A percentile compares a stretch with the other conserved stretches of the same genome.
Conservation (phyloP, 2,329 filamentous ascomycete genomes). For the Penicillium sp. region DNA sequence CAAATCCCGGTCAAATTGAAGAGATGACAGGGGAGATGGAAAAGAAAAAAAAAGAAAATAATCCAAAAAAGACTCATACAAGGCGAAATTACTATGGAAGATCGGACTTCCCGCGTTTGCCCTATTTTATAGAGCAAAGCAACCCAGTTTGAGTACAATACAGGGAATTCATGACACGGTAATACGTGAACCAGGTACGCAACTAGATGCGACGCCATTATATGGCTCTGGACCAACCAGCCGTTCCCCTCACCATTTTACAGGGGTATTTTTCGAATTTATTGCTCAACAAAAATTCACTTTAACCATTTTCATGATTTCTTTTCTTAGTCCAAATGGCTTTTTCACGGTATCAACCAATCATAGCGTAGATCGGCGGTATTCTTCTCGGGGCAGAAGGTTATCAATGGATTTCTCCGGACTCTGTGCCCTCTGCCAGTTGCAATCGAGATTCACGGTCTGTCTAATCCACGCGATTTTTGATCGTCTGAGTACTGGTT, state of each 20-base stretch:
- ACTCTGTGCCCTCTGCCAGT: slow-evolving; percentile 22
- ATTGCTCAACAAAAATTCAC: slow-evolving; percentile 2
- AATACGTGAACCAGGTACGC: slow-evolving; percentile 19
- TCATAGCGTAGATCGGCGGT: slow-evolving; percentile 13
- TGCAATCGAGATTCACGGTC: slow-evolving; percentile 25
- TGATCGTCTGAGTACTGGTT: slow-evolving; percentile 21
- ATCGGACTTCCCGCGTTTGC: slow-evolving; percentile 10
- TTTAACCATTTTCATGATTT: not conserved
- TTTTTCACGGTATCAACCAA: slow-evolving; percentile 21
- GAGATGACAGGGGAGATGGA: not conserved
- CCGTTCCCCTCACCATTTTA: slow-evolving; percentile 24
- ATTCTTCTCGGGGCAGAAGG: slow-evolving; percentile 21
- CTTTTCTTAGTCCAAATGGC: slow-evolving; percentile 18
- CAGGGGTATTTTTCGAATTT: slow-evolving; percentile 21
- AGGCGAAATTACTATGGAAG: not conserved
- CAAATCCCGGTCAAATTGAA: not conserved
- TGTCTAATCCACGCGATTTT: slow-evolving; percentile 23
- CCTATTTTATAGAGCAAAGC: not conserved
- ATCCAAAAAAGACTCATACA: not conserved
- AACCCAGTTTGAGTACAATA: not conserved
- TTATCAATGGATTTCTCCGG: slow-evolving; percentile 28
- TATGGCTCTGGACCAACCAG: slow-evolving; percentile 32
- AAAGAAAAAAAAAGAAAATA: not conserved
- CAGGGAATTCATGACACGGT: slow-evolving; percentile 3
- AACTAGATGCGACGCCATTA: slow-evolving; percentile 30